Evolutionary conservation across 2,329 filamentous ascomycete genomes (phyloP), one percentile per base, ranked within the genome.

Genomic region (Claviceps sorghi): DNA sequence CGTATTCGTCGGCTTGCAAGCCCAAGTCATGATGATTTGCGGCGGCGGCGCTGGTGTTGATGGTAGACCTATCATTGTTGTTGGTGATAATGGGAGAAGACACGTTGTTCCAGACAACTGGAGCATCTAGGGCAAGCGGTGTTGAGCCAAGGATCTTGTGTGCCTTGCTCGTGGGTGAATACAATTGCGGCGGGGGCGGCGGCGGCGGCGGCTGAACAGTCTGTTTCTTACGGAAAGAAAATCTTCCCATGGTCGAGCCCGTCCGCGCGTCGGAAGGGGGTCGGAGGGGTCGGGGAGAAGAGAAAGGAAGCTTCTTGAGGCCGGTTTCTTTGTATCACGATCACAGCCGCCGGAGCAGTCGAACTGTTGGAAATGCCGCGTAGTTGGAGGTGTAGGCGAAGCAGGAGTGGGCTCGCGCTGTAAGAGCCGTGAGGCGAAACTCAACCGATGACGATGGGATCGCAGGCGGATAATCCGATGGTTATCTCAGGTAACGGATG

Each of bases 131-230:
- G 57, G 65, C 72, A 58, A 75, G 65, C 6, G 70, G 69, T 29
- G 69, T 66, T 4, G 70, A 69, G 26, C 75, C 76, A 41, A 78
- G 61, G 17, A 78, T 68, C 58, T 71, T 73, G 57, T 77, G 74
- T 1, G 72, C 75, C 59, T 78, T 78, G 53, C 71, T 74, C 58
- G 74, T 65, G 2, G 70, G 67, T 38, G 65, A 64, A n/a, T 38
- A 38, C n/a, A 65, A 60, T 9, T 64, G 17, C 59, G 60, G 32
- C 26, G 26, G 17, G 59, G 60, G 32, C 59, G 60, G 29, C 26
- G 26, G 17, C 59, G 60, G 32, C 59, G 60, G 29, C 59, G 59
- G 38, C 58, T 62, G 57, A 10, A 65, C 55, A 40, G 60, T 49
- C 38, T 65, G 65, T 60, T 73, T 77, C 53, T 67, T 71, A 55